A percentile compares a stretch with the other conserved stretches of the same genome.
Evolutionary conservation across 2,329 filamentous ascomycete species (phyloP).

Genomic region (Aspergillus pseudonomiae): DNA sequence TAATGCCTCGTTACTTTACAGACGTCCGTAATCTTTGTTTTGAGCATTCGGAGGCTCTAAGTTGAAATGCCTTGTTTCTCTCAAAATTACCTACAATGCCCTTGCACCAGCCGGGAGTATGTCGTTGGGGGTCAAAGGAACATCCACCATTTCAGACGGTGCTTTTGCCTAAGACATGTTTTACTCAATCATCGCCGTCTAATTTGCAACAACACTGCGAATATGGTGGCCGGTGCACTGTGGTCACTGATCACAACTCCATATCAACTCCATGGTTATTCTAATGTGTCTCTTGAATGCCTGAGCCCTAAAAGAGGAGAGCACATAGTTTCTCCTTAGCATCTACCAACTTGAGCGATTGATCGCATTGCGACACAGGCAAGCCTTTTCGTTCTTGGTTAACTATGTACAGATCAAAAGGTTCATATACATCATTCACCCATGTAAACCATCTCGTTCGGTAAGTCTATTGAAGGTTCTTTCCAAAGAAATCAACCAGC

Average conservation of each 20-base stretch:
- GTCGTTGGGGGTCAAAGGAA: background rate
- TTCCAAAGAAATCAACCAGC: constrained; percentile 10
- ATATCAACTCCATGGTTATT: background rate
- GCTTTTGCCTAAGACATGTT: background rate
- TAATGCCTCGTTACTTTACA: too few relatives aligned
- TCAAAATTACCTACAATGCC: background rate
- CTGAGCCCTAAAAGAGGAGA: background rate
- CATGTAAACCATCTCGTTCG: background rate
- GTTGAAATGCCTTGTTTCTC: background rate
- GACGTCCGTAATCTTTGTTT: background rate
- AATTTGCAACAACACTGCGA: background rate
- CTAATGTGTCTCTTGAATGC: background rate
- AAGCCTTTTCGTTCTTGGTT: background rate
- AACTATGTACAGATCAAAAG: background rate
- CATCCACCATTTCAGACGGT: background rate
- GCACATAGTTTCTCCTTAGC: background rate
- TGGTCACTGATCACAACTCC: too few relatives aligned
- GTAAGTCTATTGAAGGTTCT: background rate
- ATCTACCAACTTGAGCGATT: background rate
- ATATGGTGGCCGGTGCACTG: background rate
- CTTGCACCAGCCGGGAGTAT: background rate
- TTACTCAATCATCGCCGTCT: background rate
- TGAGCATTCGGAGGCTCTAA: background rate
- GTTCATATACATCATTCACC: too few relatives aligned
- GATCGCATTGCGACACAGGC: background rate